Percentiles rank a stretch among this genome's conserved stretches.
Evolutionary conservation across 768 basidiomycete species (phyloP).

Genomic region (Butyriboletus loyo): DNA sequence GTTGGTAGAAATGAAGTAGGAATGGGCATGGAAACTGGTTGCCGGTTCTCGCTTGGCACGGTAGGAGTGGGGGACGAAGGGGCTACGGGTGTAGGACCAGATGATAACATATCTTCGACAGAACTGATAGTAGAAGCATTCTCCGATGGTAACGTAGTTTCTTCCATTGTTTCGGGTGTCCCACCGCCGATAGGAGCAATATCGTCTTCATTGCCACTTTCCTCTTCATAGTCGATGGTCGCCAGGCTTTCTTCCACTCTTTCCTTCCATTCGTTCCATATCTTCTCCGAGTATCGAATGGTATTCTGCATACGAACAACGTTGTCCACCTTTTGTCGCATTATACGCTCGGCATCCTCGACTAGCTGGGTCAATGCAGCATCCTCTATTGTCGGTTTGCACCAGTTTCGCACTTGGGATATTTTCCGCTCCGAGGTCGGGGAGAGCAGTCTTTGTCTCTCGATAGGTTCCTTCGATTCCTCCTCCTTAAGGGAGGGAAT

Average conservation of each 20-base stretch:
- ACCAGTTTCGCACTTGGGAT: constrained; percentile 80
- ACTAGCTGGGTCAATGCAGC: constrained; percentile 77
- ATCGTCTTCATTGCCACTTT: constrained; percentile 42
- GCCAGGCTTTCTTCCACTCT: constrained; percentile 70
- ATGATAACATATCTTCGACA: constrained; percentile 34
- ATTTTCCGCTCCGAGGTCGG: constrained; percentile 88
- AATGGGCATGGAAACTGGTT: constrained; percentile 31
- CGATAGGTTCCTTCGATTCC: constrained; percentile 86
- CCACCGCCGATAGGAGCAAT: constrained; percentile 31
- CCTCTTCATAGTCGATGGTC: constrained; percentile 54
- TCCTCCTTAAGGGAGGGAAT: constrained; percentile 91
- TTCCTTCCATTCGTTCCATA: constrained; percentile 96
- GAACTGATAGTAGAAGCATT: constrained; percentile 18
- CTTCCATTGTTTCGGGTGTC: constrained; percentile 24
- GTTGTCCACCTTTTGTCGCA: constrained; percentile 91
- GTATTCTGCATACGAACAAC: constrained; percentile 97
- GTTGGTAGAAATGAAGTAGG: constrained; percentile 46
- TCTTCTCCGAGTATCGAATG: constrained; percentile 94
- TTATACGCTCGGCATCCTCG: constrained; percentile 84
- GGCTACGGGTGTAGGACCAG: constrained; percentile 70
- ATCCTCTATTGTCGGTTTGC: constrained; percentile 82
- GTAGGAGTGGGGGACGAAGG: constrained; percentile 42
- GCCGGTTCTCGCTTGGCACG: constrained; percentile 22
- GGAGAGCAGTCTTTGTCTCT: constrained; percentile 86
- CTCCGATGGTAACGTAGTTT: constrained; percentile 13